Evolutionary conservation across 352 stramenopile species (phyloP), one percentile per base, ranked within the genome.

Genomic region (Pythium apleroticum): DNA sequence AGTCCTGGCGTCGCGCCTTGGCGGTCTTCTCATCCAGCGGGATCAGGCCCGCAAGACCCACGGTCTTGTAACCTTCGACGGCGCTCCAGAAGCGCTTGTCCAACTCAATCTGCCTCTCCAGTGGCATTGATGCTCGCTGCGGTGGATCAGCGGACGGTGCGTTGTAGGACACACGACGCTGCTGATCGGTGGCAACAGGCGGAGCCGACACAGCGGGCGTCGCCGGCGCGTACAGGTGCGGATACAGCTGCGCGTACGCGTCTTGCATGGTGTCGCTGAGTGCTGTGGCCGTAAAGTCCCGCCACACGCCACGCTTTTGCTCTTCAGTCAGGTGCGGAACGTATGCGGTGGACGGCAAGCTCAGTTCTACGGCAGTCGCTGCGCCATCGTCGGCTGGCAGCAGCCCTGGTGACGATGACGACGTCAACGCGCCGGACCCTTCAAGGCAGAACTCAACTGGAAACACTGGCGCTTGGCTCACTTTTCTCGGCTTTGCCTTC

Each of bases 41-140:
- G 4, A 88, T 56, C 24, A 71, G 24, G 4, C 48, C 37, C 8
- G 12, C 39, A 0, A 66, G 70, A 8, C 78, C 78, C 28, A 89
- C 76, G 1, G 73, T 68, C 35, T 75, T 76, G 59, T 78, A 89
- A 0, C 80, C 78, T 69, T 89, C 78, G 3, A 89, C 72, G 9
- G 78, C 78, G 54, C 78, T 86, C 82, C 82, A 91, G 58, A 91
- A 91, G 54, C 77, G 79, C 60, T 71, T 75, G 54, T 81, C 61
- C 2, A 72, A 55, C 4, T 76, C 59, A 2, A 83, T 66, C 1
- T 71, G 54, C 20, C 60, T 50, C 22, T 59, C 39, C 10, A 63
- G 1, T 9, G 65, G 43, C 12, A 61, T 24, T 14, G 30, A 15
- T 0, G 7, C 11, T 8, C 2, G 5, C 24, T 4, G 11, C 33